phyloP scores from a whole-genome alignment of 768 basidiomycete species.

The Terana coerulea region DNA sequence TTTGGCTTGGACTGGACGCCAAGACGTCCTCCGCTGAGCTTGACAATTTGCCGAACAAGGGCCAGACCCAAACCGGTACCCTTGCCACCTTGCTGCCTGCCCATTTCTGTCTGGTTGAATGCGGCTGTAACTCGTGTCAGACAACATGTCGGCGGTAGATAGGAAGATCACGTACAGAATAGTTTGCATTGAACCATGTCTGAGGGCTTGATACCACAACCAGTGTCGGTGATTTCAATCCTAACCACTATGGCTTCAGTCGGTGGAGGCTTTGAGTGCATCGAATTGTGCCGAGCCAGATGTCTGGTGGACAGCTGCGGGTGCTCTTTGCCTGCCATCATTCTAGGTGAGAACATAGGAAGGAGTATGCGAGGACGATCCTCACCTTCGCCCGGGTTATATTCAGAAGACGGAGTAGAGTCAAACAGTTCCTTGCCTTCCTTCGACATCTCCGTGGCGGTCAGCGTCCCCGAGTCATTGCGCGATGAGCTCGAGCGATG shows the following conservation, averaged over 20 bases:
- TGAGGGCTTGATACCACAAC: slow-evolving; percentile 52
- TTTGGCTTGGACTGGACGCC: slow-evolving; percentile 42
- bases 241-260: slow-evolving; percentile 72
- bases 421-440: neutral
- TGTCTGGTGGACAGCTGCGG: slow-evolving; percentile 25
- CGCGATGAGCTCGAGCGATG: neutral
- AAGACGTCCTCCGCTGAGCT: slow-evolving; percentile 43
- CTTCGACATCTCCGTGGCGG: neutral
- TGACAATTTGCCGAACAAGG: slow-evolving; percentile 50
- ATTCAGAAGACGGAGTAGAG: neutral
- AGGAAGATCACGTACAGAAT: slow-evolving; percentile 57
- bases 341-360: no score
- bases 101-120: slow-evolving; percentile 77
- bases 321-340: no score
- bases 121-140: slow-evolving; percentile 40
- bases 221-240: slow-evolving; percentile 80
- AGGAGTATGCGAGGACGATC: neutral
- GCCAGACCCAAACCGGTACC: slow-evolving; percentile 54
- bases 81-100: slow-evolving; percentile 59
- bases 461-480: slow-evolving; percentile 3
- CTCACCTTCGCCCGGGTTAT: neutral
- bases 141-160: neutral
- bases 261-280: slow-evolving; percentile 36
- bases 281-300: slow-evolving; percentile 48
- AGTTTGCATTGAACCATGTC: slow-evolving; percentile 71